Conservation (phyloP, 768 basidiomycete species). For the Suillus tomentosus region DNA sequence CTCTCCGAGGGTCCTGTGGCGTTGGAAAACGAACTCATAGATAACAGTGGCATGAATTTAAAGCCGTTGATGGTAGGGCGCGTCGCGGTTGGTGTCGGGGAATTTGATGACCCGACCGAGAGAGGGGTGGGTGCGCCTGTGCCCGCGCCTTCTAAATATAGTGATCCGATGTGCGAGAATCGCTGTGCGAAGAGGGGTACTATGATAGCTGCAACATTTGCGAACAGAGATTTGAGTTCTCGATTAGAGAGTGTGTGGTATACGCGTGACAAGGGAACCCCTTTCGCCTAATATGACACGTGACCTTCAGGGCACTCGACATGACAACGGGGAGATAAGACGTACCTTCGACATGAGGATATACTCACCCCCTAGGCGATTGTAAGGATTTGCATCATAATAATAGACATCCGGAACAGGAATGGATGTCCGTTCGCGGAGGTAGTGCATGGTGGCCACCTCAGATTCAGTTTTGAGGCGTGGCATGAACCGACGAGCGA, state of each 20-base stretch:
- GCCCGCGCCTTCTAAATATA: constrained; percentile 51
- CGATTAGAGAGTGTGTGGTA: constrained; percentile 72
- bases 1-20: background rate
- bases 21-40: constrained; percentile 14
- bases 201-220: constrained; percentile 66
- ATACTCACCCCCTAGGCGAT: constrained; percentile 82
- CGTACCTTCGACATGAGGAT: constrained; percentile 85
- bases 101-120: constrained; percentile 25
- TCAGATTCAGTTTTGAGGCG: constrained; percentile 86
- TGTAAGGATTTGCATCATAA: constrained; percentile 83
- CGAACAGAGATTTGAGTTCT: constrained; percentile 62
- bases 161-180: constrained; percentile 74
- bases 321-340: constrained; percentile 15
- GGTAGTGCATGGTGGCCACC: constrained; percentile 81
- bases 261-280: constrained; percentile 68
- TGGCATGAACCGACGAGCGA: constrained; percentile 85
- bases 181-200: constrained; percentile 78
- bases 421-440: constrained; percentile 67
- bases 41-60: constrained; percentile 21
- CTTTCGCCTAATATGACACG: constrained; percentile 56
- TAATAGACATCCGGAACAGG: constrained; percentile 77
- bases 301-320: constrained; percentile 2
- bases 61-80: constrained; percentile 23
- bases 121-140: constrained; percentile 16
- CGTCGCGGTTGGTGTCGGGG: constrained; percentile 31